Evolutionary conservation across 352 stramenopile species (phyloP).

Genomic region (Phytopythium boreale): DNA sequence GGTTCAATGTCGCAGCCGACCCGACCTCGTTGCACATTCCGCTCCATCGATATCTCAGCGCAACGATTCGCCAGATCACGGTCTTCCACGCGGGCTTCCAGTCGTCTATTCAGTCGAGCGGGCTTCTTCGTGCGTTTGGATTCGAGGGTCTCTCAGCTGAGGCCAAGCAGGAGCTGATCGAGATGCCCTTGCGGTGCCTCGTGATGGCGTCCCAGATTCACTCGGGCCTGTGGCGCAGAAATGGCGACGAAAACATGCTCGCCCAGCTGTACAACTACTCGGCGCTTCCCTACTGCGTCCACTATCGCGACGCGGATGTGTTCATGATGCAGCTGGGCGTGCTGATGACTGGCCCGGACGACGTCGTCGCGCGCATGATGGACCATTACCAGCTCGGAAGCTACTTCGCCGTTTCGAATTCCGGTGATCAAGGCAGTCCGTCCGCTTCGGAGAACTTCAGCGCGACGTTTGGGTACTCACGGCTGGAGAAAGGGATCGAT

Average conservation of each 20-base stretch:
- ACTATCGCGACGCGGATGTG: conserved; percentile 80
- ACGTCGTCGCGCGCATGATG: conserved; percentile 62
- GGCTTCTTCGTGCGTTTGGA: conserved; percentile 51
- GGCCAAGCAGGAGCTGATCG: conserved; percentile 60
- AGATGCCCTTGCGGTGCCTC: conserved; percentile 76
- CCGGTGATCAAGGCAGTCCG: neutral
- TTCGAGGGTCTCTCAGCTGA: conserved; percentile 44
- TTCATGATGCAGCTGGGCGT: conserved; percentile 79
- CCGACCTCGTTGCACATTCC: conserved; percentile 77
- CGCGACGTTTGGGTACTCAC: conserved; percentile 44
- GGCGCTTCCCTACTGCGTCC: conserved; percentile 81
- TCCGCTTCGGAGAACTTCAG: conserved; percentile 11
- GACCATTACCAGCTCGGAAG: conserved; percentile 74
- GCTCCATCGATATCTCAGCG: conserved; percentile 76
- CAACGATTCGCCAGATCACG: conserved; percentile 65
- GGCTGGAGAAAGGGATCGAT: conserved; percentile 61
- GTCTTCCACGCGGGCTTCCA: conserved; percentile 54
- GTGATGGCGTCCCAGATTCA: conserved; percentile 89
- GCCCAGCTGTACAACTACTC: conserved; percentile 90
- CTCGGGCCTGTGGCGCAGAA: conserved; percentile 82
- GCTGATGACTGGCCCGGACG: conserved; percentile 60
- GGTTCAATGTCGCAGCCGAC: conserved; percentile 60
- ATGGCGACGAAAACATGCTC: conserved; percentile 89
- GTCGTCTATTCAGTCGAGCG: conserved; percentile 39
- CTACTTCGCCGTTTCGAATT: conserved; percentile 45